Evolutionary conservation across 192 early-diverging fungal genomes (phyloP).

Genomic region (Lunasporangiospora selenospora): DNA sequence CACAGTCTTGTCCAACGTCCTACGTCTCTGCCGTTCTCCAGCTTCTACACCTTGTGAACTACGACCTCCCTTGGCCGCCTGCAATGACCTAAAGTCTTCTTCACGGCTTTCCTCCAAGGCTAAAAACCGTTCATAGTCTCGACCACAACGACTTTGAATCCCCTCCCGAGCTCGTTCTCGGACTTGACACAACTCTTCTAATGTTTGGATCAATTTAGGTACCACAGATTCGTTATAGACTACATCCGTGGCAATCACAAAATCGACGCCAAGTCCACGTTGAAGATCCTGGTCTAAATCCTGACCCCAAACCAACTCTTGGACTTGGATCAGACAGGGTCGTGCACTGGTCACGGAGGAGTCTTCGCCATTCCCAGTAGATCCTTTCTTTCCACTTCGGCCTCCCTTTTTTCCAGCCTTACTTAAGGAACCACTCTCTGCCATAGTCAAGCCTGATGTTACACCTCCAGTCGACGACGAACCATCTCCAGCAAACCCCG

Average conservation of each 20-base stretch:
- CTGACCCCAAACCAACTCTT: conserved; percentile 49
- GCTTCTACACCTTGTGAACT: neutral
- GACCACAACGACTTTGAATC: no score
- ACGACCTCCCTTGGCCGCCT: no score
- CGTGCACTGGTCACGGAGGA: no score
- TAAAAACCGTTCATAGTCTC: no score
- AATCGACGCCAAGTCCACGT: conserved; percentile 29
- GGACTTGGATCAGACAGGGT: conserved; percentile 41
- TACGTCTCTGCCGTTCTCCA: conserved; percentile 4
- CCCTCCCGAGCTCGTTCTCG: conserved; percentile 11
- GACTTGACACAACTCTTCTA: conserved; percentile 24
- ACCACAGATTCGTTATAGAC: conserved; percentile 53
- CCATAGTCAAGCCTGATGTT: no score
- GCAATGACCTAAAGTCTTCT: no score
- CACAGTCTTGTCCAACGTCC: conserved; percentile 18
- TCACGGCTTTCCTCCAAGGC: no score
- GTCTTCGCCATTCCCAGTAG: no score
- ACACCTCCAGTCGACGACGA: no score
- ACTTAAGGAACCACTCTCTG: no score
- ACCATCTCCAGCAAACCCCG: no score
- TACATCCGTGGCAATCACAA: conserved; percentile 50
- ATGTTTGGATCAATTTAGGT: conserved; percentile 41
- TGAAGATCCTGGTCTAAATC: conserved; percentile 46
- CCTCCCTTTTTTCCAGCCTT: no score
- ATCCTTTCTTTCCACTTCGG: conserved; percentile 8